Evolutionary conservation across 148 eudicot genomes (phyloP).

Genomic region (Cornus suecica): DNA sequence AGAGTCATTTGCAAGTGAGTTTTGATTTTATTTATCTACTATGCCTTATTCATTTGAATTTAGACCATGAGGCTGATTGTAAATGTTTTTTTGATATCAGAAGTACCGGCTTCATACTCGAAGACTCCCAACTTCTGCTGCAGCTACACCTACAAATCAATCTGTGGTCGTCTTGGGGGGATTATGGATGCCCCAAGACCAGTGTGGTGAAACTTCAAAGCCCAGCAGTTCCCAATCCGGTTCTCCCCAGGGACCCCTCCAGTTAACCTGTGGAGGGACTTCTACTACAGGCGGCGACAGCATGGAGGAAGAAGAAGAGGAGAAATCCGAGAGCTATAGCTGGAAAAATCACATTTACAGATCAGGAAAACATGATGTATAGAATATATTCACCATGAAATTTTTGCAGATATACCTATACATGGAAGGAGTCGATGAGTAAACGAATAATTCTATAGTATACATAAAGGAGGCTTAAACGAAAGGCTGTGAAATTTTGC

Average conservation of each 20-base stretch:
- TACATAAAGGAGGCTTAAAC: conserved; percentile 21
- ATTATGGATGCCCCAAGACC: conserved; percentile 30
- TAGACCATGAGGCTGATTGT: conserved; percentile 1
- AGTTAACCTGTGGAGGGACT: conserved; percentile 33
- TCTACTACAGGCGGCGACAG: conserved; percentile 46
- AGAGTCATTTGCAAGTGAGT: conserved; percentile 84
- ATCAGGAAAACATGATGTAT: conserved; percentile 36
- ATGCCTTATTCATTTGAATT: neutral
- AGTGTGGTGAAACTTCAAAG: conserved; percentile 38
- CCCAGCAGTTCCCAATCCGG: conserved; percentile 49
- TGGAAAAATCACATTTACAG: conserved; percentile 34
- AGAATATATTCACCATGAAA: conserved; percentile 31
- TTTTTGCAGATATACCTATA: conserved; percentile 43
- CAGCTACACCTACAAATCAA: conserved; percentile 26
- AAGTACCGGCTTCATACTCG: conserved; percentile 77
- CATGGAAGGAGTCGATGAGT: conserved; percentile 13
- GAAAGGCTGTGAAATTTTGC: conserved; percentile 44
- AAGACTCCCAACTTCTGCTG: conserved; percentile 31
- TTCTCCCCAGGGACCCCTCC: conserved; percentile 77
- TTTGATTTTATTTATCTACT: neutral
- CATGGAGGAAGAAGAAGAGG: conserved; percentile 66
- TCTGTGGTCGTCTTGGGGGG: conserved; percentile 24
- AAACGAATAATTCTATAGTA: conserved; percentile 17
- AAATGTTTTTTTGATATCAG: conserved; percentile 27
- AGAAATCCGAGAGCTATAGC: conserved; percentile 47